phyloP scores from a whole-genome alignment of 805 yeast genomes.

The Barnettozyma sucrosica region DNA sequence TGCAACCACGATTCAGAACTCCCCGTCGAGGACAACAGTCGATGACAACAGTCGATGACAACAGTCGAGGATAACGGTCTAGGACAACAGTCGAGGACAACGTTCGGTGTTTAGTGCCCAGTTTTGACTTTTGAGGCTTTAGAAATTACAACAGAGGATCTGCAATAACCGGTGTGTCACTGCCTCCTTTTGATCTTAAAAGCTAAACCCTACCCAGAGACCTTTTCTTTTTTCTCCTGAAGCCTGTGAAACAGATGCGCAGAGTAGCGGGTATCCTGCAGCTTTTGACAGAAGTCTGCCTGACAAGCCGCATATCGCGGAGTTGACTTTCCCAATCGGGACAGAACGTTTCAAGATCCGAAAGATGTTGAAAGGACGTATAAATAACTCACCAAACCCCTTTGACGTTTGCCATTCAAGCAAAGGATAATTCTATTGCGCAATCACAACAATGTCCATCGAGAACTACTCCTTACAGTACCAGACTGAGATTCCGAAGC shows the following conservation, averaged over 20 bases:
- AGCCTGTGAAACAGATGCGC: neutral
- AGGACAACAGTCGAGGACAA: no score
- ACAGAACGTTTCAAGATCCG: neutral
- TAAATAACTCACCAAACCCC: neutral
- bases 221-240: neutral
- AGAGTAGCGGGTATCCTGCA: neutral
- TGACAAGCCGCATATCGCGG: neutral
- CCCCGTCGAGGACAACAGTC: no score
- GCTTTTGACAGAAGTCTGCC: neutral
- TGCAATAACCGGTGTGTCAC: neutral
- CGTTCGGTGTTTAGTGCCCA: neutral
- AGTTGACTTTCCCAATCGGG: neutral
- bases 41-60: neutral
- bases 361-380: neutral
- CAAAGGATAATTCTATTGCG: neutral
- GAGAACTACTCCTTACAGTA: conserved; percentile 2
- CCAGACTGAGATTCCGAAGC: conserved; percentile 8
- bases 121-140: neutral
- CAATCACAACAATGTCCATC: conserved; percentile 3
- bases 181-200: neutral
- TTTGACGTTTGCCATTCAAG: neutral
- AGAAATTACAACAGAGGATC: neutral
- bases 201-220: neutral
- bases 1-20: no score
- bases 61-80: neutral